A percentile compares a stretch with the other conserved stretches of the same genome.
Evolutionary conservation across 2,329 filamentous ascomycete species (phyloP).

Genomic region (Hymenoscyphus fructigenus): DNA sequence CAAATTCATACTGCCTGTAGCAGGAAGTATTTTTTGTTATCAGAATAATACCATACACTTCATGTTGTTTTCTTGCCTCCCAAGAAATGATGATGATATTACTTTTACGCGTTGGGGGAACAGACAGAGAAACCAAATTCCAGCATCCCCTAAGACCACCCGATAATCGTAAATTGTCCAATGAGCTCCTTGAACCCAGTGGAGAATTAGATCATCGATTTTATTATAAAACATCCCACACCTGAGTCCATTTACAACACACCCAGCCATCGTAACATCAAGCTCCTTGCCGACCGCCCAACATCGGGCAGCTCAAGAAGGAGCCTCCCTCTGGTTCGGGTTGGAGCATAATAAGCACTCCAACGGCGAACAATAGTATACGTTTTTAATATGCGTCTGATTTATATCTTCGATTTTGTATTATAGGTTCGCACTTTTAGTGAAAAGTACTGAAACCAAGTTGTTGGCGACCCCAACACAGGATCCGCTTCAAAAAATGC

Average conservation of each 20-base stretch:
- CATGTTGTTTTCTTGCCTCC: no score
- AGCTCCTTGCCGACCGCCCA: conserved; percentile 4
- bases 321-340: conserved; percentile 8
- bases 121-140: no score
- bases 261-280: neutral
- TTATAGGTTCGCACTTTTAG: neutral
- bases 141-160: no score
- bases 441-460: neutral
- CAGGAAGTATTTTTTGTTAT: no score
- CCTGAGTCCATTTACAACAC: neutral
- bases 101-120: neutral
- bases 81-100: neutral
- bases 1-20: no score
- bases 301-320: conserved; percentile 18
- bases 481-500: neutral
- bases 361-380: neutral
- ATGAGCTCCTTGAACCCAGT: no score
- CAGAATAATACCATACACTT: no score
- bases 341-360: neutral
- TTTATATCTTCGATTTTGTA: neutral
- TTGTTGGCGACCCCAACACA: neutral
- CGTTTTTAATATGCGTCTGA: neutral
- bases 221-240: neutral
- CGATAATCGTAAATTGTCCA: no score
- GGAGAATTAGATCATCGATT: neutral